phyloP scores from a whole-genome alignment of 1,139 yeast genomes.

The Hansenula lynferdii region DNA sequence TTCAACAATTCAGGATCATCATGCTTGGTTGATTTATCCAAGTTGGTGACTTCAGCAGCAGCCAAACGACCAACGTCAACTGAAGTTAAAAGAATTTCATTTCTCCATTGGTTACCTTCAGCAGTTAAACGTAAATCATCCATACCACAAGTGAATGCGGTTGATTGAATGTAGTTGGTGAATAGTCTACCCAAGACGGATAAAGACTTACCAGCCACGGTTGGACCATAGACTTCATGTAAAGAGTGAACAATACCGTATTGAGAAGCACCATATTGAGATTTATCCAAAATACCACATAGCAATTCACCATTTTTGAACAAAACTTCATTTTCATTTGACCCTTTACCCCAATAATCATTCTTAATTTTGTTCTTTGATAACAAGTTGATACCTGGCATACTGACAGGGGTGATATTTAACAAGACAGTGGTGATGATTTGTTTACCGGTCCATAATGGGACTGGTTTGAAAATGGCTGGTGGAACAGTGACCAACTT shows the following conservation, averaged over 20 bases:
- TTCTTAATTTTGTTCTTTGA: conserved; percentile 88
- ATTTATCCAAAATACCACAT: conserved; percentile 93
- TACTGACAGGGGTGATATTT: conserved; percentile 79
- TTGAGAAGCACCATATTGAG: conserved; percentile 98
- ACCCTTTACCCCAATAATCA: conserved; percentile 89
- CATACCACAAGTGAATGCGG: conserved; percentile 99
- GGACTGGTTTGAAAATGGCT: conserved; percentile 77
- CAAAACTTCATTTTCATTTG: conserved; percentile 80
- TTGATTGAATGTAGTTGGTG: conserved; percentile 88
- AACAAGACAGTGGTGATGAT: conserved; percentile 84
- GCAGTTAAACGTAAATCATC: conserved; percentile 91
- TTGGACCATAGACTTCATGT: conserved; percentile 95
- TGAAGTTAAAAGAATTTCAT: conserved; percentile 71
- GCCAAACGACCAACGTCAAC: conserved; percentile 85
- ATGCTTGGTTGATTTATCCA: conserved; percentile 49
- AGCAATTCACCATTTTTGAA: conserved; percentile 84
- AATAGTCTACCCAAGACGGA: conserved; percentile 91
- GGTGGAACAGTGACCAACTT: conserved; percentile 85
- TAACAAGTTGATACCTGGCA: conserved; percentile 84
- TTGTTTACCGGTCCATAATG: conserved; percentile 99
- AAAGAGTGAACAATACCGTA: conserved; percentile 95
- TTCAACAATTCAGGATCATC: conserved; percentile 75
- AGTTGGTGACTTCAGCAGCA: conserved; percentile 90
- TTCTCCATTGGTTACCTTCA: conserved; percentile 90
- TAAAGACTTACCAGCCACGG: conserved; percentile 82